Percentiles rank a stretch among this genome's conserved stretches.
Evolutionary conservation across 768 basidiomycete species (phyloP).

Genomic region (Clitopilus hobsonii): DNA sequence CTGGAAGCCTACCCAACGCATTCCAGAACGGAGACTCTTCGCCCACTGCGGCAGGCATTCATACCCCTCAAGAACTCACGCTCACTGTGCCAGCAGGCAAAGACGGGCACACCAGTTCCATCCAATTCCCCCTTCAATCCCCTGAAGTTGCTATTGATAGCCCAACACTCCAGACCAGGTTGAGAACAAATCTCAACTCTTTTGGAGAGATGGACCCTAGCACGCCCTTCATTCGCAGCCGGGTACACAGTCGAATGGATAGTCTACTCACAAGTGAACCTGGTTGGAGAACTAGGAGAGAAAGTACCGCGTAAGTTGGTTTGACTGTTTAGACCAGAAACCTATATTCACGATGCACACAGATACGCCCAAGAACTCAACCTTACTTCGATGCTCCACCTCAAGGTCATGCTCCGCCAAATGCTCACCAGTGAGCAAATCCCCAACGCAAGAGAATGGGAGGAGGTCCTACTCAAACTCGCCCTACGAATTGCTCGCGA

Average conservation of each 20-base stretch:
- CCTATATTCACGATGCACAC: constrained; percentile 1
- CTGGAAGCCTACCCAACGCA: constrained; percentile 32
- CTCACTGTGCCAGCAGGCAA: constrained; percentile 44
- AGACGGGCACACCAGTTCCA: constrained; percentile 58
- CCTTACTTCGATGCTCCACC: constrained; percentile 80
- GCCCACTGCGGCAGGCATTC: constrained; percentile 35
- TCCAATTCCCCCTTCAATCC: constrained; percentile 78
- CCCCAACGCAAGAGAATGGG: constrained; percentile 84
- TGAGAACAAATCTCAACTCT: constrained; percentile 64
- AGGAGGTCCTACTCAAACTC: constrained; percentile 73
- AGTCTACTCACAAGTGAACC: constrained; percentile 50
- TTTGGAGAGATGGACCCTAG: constrained; percentile 68
- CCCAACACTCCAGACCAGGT: constrained; percentile 41
- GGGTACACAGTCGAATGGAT: constrained; percentile 76
- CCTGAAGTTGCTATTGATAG: constrained; percentile 65
- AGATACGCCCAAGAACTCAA: constrained; percentile 86
- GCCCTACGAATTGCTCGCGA: constrained; percentile 85
- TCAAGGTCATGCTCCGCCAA: constrained; percentile 88
- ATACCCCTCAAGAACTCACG: constrained; percentile 58
- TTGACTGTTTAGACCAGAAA: constrained; percentile 5
- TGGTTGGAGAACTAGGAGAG: constrained; percentile 83
- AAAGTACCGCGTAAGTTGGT: constrained; percentile 79
- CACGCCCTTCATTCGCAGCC: constrained; percentile 81
- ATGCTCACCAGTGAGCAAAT: constrained; percentile 81
- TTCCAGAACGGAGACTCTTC: constrained; percentile 38